Percentiles rank a stretch among this genome's conserved stretches.
Evolutionary conservation across 2,329 filamentous ascomycete species (phyloP).

Genomic region (Aspergillus nomiae): DNA sequence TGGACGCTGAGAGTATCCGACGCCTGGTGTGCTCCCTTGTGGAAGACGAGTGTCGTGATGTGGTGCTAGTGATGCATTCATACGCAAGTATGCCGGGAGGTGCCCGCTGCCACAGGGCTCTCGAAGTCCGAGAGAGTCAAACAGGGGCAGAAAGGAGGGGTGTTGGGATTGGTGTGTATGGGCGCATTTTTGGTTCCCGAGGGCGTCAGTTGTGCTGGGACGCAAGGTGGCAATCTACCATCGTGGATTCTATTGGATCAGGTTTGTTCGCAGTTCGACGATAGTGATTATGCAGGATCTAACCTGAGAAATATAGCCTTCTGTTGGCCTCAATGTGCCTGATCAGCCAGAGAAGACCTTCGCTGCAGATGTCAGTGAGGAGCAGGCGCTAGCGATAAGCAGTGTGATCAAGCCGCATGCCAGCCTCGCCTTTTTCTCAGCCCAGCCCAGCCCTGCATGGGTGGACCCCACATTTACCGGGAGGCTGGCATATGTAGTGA

Average conservation of each 20-base stretch:
- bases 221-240: constrained; percentile 26
- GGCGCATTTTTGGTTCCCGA: constrained; percentile 41
- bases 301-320: constrained; percentile 7
- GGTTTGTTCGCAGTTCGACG: constrained; percentile 10
- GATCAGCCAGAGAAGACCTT: constrained; percentile 18
- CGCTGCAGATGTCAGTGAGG: constrained; percentile 16
- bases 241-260: constrained; percentile 27
- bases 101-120: constrained; percentile 30
- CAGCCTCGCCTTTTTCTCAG: constrained; percentile 24
- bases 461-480: constrained; percentile 21
- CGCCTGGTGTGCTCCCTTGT: constrained; percentile 16
- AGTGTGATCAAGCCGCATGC: constrained; percentile 24
- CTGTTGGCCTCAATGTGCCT: constrained; percentile 13
- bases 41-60: constrained; percentile 25
- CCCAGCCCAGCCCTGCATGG: constrained; percentile 29
- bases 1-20: constrained; percentile 37
- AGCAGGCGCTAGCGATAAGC: constrained; percentile 3
- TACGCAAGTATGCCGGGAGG: constrained; percentile 36
- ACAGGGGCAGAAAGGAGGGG: constrained; percentile 31
- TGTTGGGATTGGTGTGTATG: constrained; percentile 34
- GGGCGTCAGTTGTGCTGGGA: constrained; percentile 27
- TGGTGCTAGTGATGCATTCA: constrained; percentile 34
- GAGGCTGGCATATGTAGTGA: constrained; percentile 26
- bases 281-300: background rate
- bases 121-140: constrained; percentile 25